Conservation (phyloP, 805 yeast genomes). For the Zygosaccharomyces kombuchaensis region DNA sequence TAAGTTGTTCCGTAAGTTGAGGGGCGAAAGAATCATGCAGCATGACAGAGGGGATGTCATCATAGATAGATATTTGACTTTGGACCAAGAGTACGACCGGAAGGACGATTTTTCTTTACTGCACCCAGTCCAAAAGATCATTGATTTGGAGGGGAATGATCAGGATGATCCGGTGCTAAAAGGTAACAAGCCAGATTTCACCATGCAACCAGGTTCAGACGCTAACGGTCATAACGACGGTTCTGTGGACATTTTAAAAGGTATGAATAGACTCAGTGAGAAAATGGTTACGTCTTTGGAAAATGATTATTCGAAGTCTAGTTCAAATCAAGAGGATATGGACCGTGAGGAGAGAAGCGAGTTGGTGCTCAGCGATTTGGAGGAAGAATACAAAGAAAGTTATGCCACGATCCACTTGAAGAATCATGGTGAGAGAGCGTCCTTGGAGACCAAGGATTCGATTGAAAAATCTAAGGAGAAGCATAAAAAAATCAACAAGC, state of each 20-base stretch:
- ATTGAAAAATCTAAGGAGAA: slow-evolving; percentile 18
- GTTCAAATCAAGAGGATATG: slow-evolving; percentile 36
- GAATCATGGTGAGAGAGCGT: slow-evolving; percentile 14
- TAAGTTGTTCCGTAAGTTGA: slow-evolving; percentile 73
- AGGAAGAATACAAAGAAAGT: slow-evolving; percentile 43
- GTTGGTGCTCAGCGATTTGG: slow-evolving; percentile 48
- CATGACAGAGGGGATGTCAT: slow-evolving; percentile 80
- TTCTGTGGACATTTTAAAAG: slow-evolving; percentile 68
- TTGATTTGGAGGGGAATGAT: slow-evolving; percentile 76
- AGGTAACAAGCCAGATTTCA: slow-evolving; percentile 83
- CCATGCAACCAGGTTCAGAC: slow-evolving; percentile 62
- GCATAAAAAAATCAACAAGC: slow-evolving; percentile 14
- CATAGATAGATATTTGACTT: slow-evolving; percentile 74
- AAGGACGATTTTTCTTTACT: slow-evolving; percentile 41
- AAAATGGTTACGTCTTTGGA: slow-evolving; percentile 64
- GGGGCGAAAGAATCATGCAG: slow-evolving; percentile 79
- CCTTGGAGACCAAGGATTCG: slow-evolving; percentile 21
- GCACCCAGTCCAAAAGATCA: slow-evolving; percentile 57
- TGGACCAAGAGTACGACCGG: slow-evolving; percentile 56
- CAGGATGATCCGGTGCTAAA: slow-evolving; percentile 70
- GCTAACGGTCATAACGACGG: slow-evolving; percentile 54
- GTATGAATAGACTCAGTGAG: slow-evolving; percentile 84
- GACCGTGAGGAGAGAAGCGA: slow-evolving; percentile 42
- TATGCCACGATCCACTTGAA: slow-evolving; percentile 48
- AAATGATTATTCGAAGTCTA: slow-evolving; percentile 39